Evolutionary conservation across 2,329 filamentous ascomycete genomes (phyloP), one percentile per base, ranked within the genome.

Genomic region (Tolypocladium tropicale): DNA sequence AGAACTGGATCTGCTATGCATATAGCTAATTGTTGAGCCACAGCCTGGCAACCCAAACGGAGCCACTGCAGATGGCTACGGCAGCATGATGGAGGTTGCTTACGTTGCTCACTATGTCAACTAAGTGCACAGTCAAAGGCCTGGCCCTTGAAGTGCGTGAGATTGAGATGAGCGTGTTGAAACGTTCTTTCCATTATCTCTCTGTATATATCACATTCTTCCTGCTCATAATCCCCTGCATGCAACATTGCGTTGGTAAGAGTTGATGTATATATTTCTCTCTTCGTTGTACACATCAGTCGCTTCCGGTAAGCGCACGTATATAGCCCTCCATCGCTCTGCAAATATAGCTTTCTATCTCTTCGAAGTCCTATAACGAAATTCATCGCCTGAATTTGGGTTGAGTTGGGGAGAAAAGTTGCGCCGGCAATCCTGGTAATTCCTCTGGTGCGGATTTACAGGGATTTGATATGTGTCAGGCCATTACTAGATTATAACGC

Each of bases 1-100:
- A 11, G 25, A 28, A 21, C 14, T 18, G 51, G 49, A 9, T n/a
- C 12, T 2, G 10, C 7, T 18, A 21, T 18, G 12, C 6, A n/a
- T 12, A 18, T 33, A 36, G 6, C 48, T 58, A 33, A 57, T 56
- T 62, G 25, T 62, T 30, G 21, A 23, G 16, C 2, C 55, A 16
- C 53, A 78, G 78, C 78, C 79, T 48, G 79, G 79, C 3, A 30
- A 67, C 16, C 79, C 80, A 4, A 78, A 78, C 59, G 62, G 55
- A 4, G 61, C 64, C n/a, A 82, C 80, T 2, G 57, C 61, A 1
- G 77, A 74, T 53, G 73, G 77, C 32, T 74, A 64, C 21, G 76
- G 72, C 43, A 74, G 69, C 63, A 75, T 77, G 67, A 76, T 81
- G 73, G 78, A 81, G 64, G 71, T 80, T 28, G 72, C 70, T 50